A percentile compares a stretch with the other conserved stretches of the same genome.
These are phyloP conservation scores for Boletus fagicola DNA, from an alignment of 768 basidiomycete species.

Conservation along the genomic window DNA sequence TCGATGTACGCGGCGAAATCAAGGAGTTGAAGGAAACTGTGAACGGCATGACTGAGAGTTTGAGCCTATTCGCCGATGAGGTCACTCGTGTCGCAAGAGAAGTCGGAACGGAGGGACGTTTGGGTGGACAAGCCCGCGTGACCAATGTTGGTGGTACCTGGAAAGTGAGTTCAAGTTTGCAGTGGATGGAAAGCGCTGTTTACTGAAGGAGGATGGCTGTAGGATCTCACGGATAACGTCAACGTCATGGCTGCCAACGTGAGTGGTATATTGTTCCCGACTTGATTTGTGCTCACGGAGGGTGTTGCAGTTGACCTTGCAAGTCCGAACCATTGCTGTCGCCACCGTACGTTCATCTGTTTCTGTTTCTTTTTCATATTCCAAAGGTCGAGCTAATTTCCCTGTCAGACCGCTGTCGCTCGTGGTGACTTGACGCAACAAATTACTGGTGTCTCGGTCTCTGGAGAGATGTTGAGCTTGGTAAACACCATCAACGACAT, in stretches of 20 bases:
- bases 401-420: conserved; percentile 78
- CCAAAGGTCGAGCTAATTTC: neutral
- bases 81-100: conserved; percentile 87
- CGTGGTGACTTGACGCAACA: conserved; percentile 92
- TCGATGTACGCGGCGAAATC: conserved; percentile 92
- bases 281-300: conserved; percentile 3
- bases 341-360: conserved; percentile 63
- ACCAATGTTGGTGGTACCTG: conserved; percentile 95
- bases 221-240: conserved; percentile 91
- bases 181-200: neutral
- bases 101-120: conserved; percentile 93
- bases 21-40: conserved; percentile 88
- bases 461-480: conserved; percentile 93
- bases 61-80: conserved; percentile 84
- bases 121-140: conserved; percentile 93
- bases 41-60: conserved; percentile 89
- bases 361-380: neutral
- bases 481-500: conserved; percentile 97
- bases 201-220: conserved; percentile 16
- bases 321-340: conserved; percentile 91
- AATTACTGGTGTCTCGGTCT: conserved; percentile 87
- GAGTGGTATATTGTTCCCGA: conserved; percentile 26
- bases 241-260: conserved; percentile 95
- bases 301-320: conserved; percentile 70
- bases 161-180: conserved; percentile 50